phyloP scores from a whole-genome alignment of 768 basidiomycete genomes.

The Tylopilus subfusipes region DNA sequence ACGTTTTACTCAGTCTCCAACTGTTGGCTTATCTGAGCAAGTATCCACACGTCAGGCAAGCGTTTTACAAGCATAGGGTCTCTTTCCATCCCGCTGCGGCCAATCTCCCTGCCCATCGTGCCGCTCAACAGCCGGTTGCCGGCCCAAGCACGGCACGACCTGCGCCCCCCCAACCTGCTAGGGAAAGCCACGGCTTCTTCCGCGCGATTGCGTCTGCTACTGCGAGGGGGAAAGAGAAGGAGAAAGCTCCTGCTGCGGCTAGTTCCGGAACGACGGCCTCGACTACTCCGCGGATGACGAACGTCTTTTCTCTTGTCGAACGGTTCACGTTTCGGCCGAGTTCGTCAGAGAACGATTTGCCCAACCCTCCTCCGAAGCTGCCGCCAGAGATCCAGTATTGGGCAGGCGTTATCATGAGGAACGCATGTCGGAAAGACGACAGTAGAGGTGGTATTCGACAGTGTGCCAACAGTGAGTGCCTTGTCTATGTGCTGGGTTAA shows the following conservation, averaged over 20 bases:
- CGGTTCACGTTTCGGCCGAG: conserved; percentile 94
- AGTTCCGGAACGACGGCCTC: conserved; percentile 15
- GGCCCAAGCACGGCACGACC: conserved; percentile 25
- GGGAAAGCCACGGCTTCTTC: conserved; percentile 43
- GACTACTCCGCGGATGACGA: conserved; percentile 54
- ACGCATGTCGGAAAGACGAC: conserved; percentile 98
- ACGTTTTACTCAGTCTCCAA: conserved; percentile 86
- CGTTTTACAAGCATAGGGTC: conserved; percentile 86
- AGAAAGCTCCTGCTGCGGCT: conserved; percentile 23
- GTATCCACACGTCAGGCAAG: conserved; percentile 94
- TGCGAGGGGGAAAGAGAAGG: conserved; percentile 49
- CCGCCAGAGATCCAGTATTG: conserved; percentile 96
- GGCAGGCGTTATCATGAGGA: conserved; percentile 99
- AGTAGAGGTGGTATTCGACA: conserved; percentile 88
- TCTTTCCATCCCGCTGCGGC: conserved; percentile 78
- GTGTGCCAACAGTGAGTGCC: conserved; percentile 86
- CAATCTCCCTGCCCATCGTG: conserved; percentile 34
- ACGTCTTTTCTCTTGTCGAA: conserved; percentile 95
- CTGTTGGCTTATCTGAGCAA: conserved; percentile 95
- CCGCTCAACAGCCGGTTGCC: conserved; percentile 23
- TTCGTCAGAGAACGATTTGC: conserved; percentile 69
- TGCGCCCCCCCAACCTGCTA: conserved; percentile 18
- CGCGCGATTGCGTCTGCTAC: conserved; percentile 42
- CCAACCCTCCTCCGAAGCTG: conserved; percentile 64
- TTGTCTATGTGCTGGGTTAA: background rate